phyloP scores from a whole-genome alignment of 208 protist genomes.

The Acanthamoeba rhysodes region DNA sequence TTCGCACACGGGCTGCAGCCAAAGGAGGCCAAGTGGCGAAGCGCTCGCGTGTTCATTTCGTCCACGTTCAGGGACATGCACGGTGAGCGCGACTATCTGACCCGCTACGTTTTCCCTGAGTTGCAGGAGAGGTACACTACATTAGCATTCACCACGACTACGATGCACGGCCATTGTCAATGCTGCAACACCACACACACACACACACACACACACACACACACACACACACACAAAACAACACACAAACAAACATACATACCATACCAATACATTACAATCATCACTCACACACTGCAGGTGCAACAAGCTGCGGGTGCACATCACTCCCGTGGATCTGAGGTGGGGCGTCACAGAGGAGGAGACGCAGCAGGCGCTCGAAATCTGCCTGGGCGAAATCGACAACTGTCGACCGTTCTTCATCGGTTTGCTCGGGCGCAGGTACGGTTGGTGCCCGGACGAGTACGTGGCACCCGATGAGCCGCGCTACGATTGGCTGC shows the following conservation, averaged over 20 bases:
- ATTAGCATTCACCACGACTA: no score
- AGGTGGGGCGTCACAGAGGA: conserved; percentile 96
- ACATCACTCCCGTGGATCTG: conserved; percentile 94
- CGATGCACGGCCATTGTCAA: no score
- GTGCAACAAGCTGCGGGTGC: conserved; percentile 83
- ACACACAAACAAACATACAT: no score
- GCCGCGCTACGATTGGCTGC: conserved; percentile 84
- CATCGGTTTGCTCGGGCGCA: conserved; percentile 92
- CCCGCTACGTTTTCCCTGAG: conserved; percentile 94
- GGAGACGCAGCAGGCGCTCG: conserved; percentile 88
- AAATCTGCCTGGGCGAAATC: conserved; percentile 95
- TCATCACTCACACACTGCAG: neutral
- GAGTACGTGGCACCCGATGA: conserved; percentile 71
- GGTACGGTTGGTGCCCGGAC: conserved; percentile 79
- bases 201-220: no score
- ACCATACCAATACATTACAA: neutral
- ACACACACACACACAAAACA: neutral
- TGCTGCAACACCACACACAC: neutral
- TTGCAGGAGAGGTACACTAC: conserved; percentile 87
- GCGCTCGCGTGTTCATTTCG: conserved; percentile 95
- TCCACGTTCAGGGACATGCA: conserved; percentile 98
- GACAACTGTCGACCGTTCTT: conserved; percentile 96
- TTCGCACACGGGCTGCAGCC: neutral
- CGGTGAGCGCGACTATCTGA: conserved; percentile 95
- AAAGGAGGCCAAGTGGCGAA: conserved; percentile 62